Conservation (phyloP, 1,284 basidiomycete species). For the Thecaphora frezii region DNA sequence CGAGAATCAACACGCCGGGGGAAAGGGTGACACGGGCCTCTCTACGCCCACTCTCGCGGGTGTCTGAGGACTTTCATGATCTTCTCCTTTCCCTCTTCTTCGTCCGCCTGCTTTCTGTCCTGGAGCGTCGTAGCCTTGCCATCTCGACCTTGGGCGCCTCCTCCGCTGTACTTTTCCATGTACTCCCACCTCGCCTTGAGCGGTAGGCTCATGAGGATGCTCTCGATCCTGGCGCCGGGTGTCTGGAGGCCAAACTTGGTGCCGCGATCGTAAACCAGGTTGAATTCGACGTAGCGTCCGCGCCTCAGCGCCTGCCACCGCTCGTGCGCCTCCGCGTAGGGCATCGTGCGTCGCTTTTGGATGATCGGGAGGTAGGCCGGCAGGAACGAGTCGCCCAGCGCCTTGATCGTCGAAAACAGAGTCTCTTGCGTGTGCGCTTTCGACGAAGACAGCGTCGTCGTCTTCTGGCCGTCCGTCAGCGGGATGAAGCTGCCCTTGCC, state of each 20-base stretch:
- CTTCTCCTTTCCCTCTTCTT: conserved; percentile 18
- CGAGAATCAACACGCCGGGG: no score
- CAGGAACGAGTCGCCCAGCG: conserved; percentile 54
- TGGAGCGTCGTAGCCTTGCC: conserved; percentile 24
- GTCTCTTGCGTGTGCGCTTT: conserved; percentile 44
- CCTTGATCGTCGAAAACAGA: conserved; percentile 51
- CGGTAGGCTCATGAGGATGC: conserved; percentile 58
- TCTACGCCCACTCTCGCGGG: conserved; percentile 45
- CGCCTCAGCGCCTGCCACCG: conserved; percentile 54
- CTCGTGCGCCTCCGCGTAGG: conserved; percentile 34
- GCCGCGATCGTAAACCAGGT: conserved; percentile 57
- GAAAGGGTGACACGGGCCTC: not conserved
- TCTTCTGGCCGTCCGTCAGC: conserved; percentile 38
- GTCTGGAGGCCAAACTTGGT: conserved; percentile 59
- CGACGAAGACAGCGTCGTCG: conserved; percentile 20
- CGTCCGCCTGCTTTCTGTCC: conserved; percentile 5
- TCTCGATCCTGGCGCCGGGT: conserved; percentile 57
- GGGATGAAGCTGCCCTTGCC: conserved; percentile 25
- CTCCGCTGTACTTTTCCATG: conserved; percentile 48
- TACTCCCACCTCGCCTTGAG: conserved; percentile 57
- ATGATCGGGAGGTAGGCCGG: conserved; percentile 56
- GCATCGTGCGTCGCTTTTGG: conserved; percentile 38
- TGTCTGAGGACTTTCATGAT: conserved; percentile 38
- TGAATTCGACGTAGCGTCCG: conserved; percentile 58
- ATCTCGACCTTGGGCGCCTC: conserved; percentile 37